Percentiles rank a stretch among this genome's conserved stretches.
Conservation (phyloP, 2,329 filamentous ascomycete species). For the Alternaria tenuissima region DNA sequence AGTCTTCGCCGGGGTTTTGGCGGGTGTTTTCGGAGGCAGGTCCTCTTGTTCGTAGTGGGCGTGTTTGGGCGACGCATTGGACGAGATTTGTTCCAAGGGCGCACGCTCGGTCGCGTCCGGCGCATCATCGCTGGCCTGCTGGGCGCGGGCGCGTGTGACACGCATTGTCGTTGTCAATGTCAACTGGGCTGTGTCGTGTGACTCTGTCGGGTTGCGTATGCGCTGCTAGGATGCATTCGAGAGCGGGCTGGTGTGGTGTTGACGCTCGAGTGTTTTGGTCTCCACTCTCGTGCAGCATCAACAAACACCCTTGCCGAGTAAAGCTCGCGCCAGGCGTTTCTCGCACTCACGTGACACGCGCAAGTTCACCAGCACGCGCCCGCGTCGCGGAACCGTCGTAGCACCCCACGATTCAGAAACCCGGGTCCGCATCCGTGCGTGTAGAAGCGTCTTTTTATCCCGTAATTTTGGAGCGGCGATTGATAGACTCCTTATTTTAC, state of each 20-base stretch:
- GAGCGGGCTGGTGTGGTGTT: constrained; percentile 20
- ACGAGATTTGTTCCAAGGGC: constrained; percentile 53
- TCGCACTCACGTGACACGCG: constrained; percentile 23
- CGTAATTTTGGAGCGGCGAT: constrained; percentile 6
- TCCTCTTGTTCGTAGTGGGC: constrained; percentile 29
- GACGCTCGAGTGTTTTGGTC: constrained; percentile 25
- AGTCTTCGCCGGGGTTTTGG: constrained; percentile 48
- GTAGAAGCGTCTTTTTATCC: background rate
- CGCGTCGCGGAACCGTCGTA: constrained; percentile 8
- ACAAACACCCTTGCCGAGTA: constrained; percentile 28
- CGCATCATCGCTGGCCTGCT: constrained; percentile 50
- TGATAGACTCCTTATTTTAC: constrained; percentile 4
- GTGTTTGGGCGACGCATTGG: constrained; percentile 39
- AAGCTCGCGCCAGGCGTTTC: constrained; percentile 17
- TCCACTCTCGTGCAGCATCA: constrained; percentile 2
- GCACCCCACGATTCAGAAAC: constrained; percentile 11
- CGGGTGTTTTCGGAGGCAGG: constrained; percentile 34
- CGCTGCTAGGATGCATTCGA: constrained; percentile 25
- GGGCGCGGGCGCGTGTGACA: constrained; percentile 56
- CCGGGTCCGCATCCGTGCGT: constrained; percentile 14
- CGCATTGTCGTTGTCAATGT: constrained; percentile 43
- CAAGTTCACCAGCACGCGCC: constrained; percentile 14
- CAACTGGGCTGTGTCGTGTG: constrained; percentile 3
- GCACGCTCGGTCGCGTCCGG: constrained; percentile 47
- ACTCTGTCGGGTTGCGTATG: constrained; percentile 15